Percentiles rank a stretch among this genome's conserved stretches.
Conservation (phyloP, 257 asterid genomes). For the Plectranthus barbatus region DNA sequence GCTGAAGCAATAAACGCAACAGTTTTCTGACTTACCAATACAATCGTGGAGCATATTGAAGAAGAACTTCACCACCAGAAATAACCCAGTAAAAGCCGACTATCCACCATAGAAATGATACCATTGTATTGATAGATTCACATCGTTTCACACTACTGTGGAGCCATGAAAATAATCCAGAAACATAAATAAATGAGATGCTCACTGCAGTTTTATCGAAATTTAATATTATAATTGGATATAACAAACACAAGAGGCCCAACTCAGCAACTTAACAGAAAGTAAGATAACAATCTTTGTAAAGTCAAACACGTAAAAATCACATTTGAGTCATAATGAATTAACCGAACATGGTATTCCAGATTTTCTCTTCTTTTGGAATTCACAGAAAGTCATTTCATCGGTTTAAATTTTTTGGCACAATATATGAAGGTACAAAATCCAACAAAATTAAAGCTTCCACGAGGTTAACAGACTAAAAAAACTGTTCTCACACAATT, state of each 20-base stretch:
- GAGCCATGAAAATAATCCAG: slow-evolving; percentile 15
- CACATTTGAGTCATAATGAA: neutral
- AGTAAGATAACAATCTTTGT: neutral
- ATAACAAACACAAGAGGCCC: neutral
- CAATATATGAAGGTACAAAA: neutral
- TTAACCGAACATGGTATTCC: neutral
- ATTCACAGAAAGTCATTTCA: neutral
- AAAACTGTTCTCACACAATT: neutral
- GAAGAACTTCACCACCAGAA: slow-evolving; percentile 74
- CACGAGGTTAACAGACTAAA: neutral
- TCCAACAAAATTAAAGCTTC: neutral
- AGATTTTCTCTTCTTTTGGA: neutral
- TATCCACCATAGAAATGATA: slow-evolving; percentile 90
- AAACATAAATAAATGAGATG: neutral
- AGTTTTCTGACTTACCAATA: slow-evolving; percentile 54
- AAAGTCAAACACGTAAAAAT: neutral
- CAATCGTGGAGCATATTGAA: slow-evolving; percentile 64
- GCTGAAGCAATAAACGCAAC: slow-evolving; percentile 2
- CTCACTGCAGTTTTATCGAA: neutral
- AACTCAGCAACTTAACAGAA: neutral
- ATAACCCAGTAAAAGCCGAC: slow-evolving; percentile 92
- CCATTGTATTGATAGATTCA: slow-evolving; percentile 83
- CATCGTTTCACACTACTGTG: slow-evolving; percentile 65
- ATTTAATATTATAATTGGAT: neutral
- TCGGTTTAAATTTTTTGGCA: neutral